Evolutionary conservation across 2,329 filamentous ascomycete species (phyloP), one percentile per base, ranked within the genome.

Genomic region (Diplodia corticola): DNA sequence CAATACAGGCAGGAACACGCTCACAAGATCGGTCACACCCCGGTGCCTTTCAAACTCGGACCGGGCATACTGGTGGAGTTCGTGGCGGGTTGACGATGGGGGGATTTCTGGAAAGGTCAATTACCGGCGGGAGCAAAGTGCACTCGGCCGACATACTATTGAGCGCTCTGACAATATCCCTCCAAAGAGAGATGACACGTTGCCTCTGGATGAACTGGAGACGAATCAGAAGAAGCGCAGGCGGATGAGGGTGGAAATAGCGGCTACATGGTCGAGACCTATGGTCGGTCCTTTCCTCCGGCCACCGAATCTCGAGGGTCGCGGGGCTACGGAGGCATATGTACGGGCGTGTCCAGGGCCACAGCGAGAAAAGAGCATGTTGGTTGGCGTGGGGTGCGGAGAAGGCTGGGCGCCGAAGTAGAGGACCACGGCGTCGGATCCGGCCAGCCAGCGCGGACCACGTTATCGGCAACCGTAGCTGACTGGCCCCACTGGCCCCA

Each of bases 161-260:
- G 37, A 76, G 40, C n/a, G 79, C 77, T 53, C 82, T 76, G 4
- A 83, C 70, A 37, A 84, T 82, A 4, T 82, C 77, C 49, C 80
- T 78, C 80, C 81, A 85, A 48, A 84, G 69, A 7, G 77, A 73
- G 10, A 85, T 70, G 9, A 77, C 81, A 54, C 80, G 78, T 64
- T 81, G 77, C 61, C 81, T 76, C 68, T 84, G 81, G 28, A 85
- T 76, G 73, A 85, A 85, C 79, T 84, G 68, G 30, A 57, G 12
- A 20, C 10, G 20, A 17, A 5, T 44, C 20, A 59, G 55, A 22
- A 4, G 24, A 26, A n/a, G 7, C 5, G 20, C 20, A 4, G 13
- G 22, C n/a, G 5, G 55, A 54, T 63, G 17, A 46, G 22, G 6
- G 20, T 10, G 9, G 40, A 60, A 24, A 44, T 9, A 6, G 26